Conservation (phyloP, 2,329 filamentous ascomycete species). For the Fusarium hostae region DNA sequence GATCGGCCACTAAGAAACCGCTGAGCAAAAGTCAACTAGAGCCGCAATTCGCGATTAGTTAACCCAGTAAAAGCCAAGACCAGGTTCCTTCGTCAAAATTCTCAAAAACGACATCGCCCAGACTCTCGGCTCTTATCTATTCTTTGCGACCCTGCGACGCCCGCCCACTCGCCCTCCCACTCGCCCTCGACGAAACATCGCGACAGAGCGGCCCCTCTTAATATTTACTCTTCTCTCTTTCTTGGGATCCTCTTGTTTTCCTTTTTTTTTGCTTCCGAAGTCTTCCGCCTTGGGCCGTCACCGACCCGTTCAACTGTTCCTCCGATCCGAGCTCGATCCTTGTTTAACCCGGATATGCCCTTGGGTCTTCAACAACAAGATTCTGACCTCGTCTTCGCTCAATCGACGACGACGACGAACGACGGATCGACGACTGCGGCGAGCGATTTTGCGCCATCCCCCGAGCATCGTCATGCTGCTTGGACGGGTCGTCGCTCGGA, state of each 20-base stretch:
- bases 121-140: slow-evolving; percentile 23
- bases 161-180: slow-evolving; percentile 12
- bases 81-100: slow-evolving; percentile 31
- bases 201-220: slow-evolving; percentile 21
- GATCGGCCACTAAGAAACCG: slow-evolving; percentile 24
- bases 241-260: slow-evolving; percentile 22
- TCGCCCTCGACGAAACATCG: background rate
- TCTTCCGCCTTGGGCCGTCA: slow-evolving; percentile 26
- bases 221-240: background rate
- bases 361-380: slow-evolving; percentile 42
- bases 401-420: slow-evolving; percentile 29
- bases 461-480: slow-evolving; percentile 49
- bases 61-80: slow-evolving; percentile 9
- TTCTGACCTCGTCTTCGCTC: slow-evolving; percentile 39
- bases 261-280: slow-evolving; percentile 12
- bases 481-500: slow-evolving; percentile 42
- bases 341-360: slow-evolving; percentile 38
- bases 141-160: slow-evolving; percentile 30
- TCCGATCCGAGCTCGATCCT: slow-evolving; percentile 4
- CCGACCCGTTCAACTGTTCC: slow-evolving; percentile 7
- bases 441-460: slow-evolving; percentile 39
- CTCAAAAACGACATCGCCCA: slow-evolving; percentile 33
- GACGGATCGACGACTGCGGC: slow-evolving; percentile 32
- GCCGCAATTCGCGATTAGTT: slow-evolving; percentile 35
- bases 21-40: slow-evolving; percentile 26